phyloP scores from a whole-genome alignment of 306 rosid species.

The Cicer bijugum region DNA sequence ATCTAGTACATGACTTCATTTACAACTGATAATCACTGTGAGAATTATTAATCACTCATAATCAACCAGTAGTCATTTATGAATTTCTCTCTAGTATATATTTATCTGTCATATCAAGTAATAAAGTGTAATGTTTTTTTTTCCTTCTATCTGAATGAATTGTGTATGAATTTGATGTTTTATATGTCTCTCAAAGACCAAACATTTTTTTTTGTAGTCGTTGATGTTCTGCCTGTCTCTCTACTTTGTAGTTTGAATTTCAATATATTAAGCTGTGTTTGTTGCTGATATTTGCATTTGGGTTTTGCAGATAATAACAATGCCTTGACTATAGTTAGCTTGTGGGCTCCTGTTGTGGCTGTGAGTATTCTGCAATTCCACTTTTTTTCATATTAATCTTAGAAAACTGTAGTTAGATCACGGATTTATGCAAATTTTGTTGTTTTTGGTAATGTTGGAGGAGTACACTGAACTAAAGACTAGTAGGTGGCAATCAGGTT shows the following conservation, averaged over 20 bases:
- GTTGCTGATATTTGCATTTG: constrained; percentile 41
- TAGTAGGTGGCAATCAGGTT: not conserved
- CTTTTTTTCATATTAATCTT: constrained; percentile 20
- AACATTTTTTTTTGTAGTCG: not conserved
- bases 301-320: constrained; percentile 79
- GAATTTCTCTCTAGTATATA: not conserved
- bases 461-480: not conserved
- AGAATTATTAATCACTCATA: constrained; percentile 2
- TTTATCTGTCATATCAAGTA: not conserved
- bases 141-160: not conserved
- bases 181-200: not conserved
- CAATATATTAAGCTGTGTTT: constrained; percentile 6
- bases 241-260: not conserved
- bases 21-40: constrained; percentile 16
- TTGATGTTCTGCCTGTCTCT: not conserved
- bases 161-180: constrained; percentile 1
- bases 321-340: constrained; percentile 68
- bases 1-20: not conserved
- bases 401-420: constrained; percentile 1
- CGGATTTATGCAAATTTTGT: constrained; percentile 31
- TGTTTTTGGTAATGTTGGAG: constrained; percentile 13
- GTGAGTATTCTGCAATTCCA: constrained; percentile 64
- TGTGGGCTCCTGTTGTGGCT: constrained; percentile 98
- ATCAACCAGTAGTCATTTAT: not conserved
- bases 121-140: not conserved